Base-by-base conservation (phyloP, 148 eudicot genomes). In the Vaccinium myrtillus region DNA sequence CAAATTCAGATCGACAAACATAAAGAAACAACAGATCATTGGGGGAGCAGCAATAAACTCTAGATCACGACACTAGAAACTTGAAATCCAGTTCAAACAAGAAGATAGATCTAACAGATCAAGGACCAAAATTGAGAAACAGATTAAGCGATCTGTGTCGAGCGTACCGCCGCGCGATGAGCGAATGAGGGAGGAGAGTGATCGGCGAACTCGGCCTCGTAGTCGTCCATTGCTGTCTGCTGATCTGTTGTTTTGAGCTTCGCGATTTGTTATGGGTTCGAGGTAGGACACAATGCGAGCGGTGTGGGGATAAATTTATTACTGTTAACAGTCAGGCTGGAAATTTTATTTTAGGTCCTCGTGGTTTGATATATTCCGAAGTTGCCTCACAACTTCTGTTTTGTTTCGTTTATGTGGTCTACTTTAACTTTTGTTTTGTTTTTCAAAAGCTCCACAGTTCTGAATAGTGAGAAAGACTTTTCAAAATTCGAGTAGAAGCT, bases 141-240 rank as follows among this genome's bases (percentile, higher is more conserved):
- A 36, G 32, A 78, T 13, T 79, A 5, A 27, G 67, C 7, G 6
- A 58, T 79, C 51, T 32, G 70, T 3, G 14, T 21, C 43, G 6
- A 30, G 49, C 81, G 49, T 56, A 79, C 82, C 70, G 30, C 82
- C 70, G 32, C 70, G 70, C 70, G 70, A 19, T 39, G 74, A 30
- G 16, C 10, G 63, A 78, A 79, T 2, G 82, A 79, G 12, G 82
- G 82, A 77, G 80, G 61, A 79, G 82, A 18, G 70, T 58, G 82
- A 79, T 58, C 82, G 82, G 70, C 82, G 49, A 79, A 79, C 50
- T 79, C 82, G 25, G 49, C 82, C 36, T 79, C 82, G 82, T 10
- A 79, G 82, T 79, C 82, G 63, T 18, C 50, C 36, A 79, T 58
- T 39, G 70, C 30, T 30, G 74, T 13, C 74, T 19, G 71, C 6